Base-by-base conservation (phyloP, 2,329 filamentous ascomycete genomes). In the Monosporascus sp. region DNA sequence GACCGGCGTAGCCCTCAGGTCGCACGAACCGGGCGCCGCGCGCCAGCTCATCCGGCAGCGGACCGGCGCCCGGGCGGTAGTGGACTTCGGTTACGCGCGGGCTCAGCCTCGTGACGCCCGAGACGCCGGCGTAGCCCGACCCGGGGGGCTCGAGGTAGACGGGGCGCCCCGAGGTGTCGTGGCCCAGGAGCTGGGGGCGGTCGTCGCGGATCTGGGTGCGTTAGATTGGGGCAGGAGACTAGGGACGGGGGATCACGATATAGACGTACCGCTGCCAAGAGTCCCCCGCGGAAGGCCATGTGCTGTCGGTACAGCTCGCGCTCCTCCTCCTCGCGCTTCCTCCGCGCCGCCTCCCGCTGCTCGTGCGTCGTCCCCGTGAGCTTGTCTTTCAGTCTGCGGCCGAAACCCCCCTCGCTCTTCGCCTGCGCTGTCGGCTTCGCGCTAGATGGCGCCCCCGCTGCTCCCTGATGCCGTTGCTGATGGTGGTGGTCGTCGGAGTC, bases 131-230 rank as follows among this genome's bases (percentile, higher is more conserved):
- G 41, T 58, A 64, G 5, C 9, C 47, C 5, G 49, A 72, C 25
- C 68, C 66, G 2, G 80, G 80, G 8, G 81, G 80, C 59, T 82
- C 77, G 37, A 85, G 74, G 64, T 80, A 85, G n/a, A 84, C 70
- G 51, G 83, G 77, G 39, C 72, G 70, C 2, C 81, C 79, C 35
- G 80, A 66, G 11, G 63, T 62, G 61, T 84, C 80, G 56, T 76
- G 77, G 38, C 80, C 77, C 0, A 85, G 58, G 14, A 77, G 70
- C 56, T 83, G 80, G 15, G 81, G 80, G 61, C 81, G 66, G 1
- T 80, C 80, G 0, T 80, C 82, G 57, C 77, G 62, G 41, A 44
- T 44, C 41, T 44, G 20, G 22, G 17, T 1, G 20, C n/a, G 14
- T 44, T 5, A 20, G 41, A 22, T 25, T 1, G 41, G 22, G 22